A percentile compares a stretch with the other conserved stretches of the same genome.
Conservation (phyloP, 1,284 basidiomycete species). For the Puccinia coronata region DNA sequence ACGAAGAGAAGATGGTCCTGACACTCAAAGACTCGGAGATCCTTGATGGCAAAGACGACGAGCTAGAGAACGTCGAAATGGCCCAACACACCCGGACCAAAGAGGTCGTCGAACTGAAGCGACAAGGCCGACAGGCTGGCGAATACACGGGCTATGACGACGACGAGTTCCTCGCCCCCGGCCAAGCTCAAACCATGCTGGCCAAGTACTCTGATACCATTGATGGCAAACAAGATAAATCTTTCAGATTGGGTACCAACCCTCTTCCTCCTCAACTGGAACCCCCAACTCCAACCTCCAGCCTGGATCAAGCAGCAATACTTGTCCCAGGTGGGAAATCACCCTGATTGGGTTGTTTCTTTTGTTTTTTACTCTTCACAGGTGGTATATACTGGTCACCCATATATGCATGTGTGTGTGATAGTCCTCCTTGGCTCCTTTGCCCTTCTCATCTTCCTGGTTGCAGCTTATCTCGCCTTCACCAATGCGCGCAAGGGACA, state of each 20-base stretch:
- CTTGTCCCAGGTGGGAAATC: too few species aligned
- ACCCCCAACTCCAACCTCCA: too few species aligned
- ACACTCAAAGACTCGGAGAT: constrained; percentile 94
- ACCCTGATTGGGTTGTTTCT: too few species aligned
- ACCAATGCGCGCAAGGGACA: too few species aligned
- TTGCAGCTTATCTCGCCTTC: too few species aligned
- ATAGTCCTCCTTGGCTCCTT: too few species aligned
- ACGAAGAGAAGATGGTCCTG: constrained; percentile 72
- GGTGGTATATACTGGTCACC: too few species aligned
- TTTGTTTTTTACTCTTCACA: too few species aligned
- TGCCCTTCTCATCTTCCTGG: too few species aligned
- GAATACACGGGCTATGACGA: constrained; percentile 97
- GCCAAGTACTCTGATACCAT: constrained; percentile 92
- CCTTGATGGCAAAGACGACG: constrained; percentile 72
- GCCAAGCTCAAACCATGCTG: constrained; percentile 77
- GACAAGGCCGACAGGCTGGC: constrained; percentile 68
- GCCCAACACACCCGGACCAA: constrained; percentile 66
- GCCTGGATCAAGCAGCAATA: too few species aligned
- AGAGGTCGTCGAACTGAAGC: constrained; percentile 79
- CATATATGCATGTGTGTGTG: too few species aligned
- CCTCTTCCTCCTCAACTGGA: too few species aligned
- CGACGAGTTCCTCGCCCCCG: constrained; percentile 72
- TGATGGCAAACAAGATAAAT: constrained; percentile 63
- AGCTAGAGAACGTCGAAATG: constrained; percentile 44
- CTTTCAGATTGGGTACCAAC: constrained; percentile 51